A percentile compares a stretch with the other conserved stretches of the same genome.
These are phyloP conservation scores for Paraphaeosphaeria minitans DNA, from an alignment of 2,329 filamentous ascomycete species.

Conservation along the genomic window DNA sequence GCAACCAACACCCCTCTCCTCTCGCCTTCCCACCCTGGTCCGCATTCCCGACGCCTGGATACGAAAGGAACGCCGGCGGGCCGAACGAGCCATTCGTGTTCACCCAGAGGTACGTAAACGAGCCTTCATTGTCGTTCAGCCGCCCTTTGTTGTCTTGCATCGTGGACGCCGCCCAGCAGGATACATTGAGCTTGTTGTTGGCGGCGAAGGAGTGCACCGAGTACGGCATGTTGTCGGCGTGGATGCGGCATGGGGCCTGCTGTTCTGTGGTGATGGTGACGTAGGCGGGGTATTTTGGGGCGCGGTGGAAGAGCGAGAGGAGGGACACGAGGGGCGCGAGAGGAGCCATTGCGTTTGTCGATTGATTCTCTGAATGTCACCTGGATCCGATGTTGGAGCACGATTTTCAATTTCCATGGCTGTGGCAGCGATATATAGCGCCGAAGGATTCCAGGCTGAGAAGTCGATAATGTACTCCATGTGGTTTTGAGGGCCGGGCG, in stretches of 20 bases:
- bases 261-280: neutral
- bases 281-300: slow-evolving; percentile 1
- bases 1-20: slow-evolving; percentile 4
- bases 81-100: slow-evolving; percentile 5
- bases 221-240: slow-evolving; percentile 7
- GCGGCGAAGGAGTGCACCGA: neutral
- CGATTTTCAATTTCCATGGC: neutral
- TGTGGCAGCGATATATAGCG: neutral
- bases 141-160: slow-evolving; percentile 10
- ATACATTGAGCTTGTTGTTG: slow-evolving; percentile 1
- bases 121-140: slow-evolving; percentile 5
- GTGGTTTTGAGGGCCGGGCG: neutral
- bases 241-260: slow-evolving; percentile 3
- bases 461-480: slow-evolving; percentile 1
- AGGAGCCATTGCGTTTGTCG: neutral
- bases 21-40: neutral
- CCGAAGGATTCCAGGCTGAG: slow-evolving; percentile 4
- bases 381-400: neutral
- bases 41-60: neutral
- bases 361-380: neutral
- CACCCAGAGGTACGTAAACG: slow-evolving; percentile 2
- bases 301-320: neutral
- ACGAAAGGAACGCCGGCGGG: neutral
- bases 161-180: slow-evolving; percentile 6
- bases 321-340: neutral